Evolutionary conservation across 805 yeast species (phyloP).

Genomic region (Candida dajiaensis): DNA sequence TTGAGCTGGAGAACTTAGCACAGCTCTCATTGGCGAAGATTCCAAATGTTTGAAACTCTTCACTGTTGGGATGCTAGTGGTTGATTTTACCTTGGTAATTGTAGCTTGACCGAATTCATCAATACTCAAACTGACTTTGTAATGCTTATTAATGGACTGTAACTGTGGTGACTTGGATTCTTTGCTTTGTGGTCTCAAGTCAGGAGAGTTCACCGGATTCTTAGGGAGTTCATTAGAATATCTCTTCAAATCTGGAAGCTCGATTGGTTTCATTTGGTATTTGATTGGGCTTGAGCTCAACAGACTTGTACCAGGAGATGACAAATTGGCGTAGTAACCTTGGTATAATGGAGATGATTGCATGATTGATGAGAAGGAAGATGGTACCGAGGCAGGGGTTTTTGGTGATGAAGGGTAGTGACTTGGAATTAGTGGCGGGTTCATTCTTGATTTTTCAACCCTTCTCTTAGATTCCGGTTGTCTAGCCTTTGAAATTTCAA

Average conservation of each 20-base stretch:
- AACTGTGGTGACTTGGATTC: not conserved
- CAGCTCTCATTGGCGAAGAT: not conserved
- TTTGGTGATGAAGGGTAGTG: conserved; percentile 15
- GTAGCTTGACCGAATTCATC: conserved; percentile 24
- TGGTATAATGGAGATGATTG: conserved; percentile 26
- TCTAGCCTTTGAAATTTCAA: not conserved
- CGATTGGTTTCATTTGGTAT: conserved; percentile 22
- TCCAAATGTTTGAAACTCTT: not conserved
- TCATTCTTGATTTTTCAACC: conserved; percentile 2
- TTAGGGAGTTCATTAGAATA: conserved; percentile 11
- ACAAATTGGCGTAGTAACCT: conserved; percentile 21
- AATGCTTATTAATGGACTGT: conserved; percentile 1
- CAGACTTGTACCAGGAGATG: conserved; percentile 17
- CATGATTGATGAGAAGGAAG: conserved; percentile 19
- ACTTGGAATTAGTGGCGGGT: not conserved
- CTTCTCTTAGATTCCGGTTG: conserved; percentile 3
- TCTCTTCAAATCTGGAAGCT: conserved; percentile 7
- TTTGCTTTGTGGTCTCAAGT: conserved; percentile 5
- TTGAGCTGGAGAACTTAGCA: not conserved
- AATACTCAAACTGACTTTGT: conserved; percentile 14
- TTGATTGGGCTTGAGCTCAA: conserved; percentile 20
- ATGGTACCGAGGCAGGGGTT: conserved; percentile 18
- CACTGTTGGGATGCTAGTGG: not conserved
- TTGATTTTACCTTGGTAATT: conserved; percentile 12
- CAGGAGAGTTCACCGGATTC: conserved; percentile 21